phyloP scores from a whole-genome alignment of 1,284 basidiomycete genomes.

The Trametes sp. region DNA sequence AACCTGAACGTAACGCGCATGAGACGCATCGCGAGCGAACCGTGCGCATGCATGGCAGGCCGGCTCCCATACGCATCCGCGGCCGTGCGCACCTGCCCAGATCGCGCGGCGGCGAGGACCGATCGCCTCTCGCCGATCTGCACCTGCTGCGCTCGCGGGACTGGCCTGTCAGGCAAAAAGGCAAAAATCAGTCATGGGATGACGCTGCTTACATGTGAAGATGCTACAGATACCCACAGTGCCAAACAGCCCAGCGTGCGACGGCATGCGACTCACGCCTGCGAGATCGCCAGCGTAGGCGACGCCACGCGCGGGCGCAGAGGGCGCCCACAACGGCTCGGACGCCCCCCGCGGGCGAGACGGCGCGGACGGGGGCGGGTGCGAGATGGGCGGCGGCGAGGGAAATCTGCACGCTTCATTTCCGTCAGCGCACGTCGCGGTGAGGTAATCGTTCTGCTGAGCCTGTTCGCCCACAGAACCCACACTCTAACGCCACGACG shows the following conservation, averaged over 20 bases:
- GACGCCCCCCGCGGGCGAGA: not conserved
- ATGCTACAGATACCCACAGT: slow-evolving; percentile 30
- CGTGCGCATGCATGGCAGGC: slow-evolving; percentile 4
- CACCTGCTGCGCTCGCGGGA: slow-evolving; percentile 16
- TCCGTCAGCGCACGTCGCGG: slow-evolving; percentile 23
- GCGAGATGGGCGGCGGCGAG: slow-evolving; percentile 4
- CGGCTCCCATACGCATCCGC: not conserved
- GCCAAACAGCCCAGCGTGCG: slow-evolving; percentile 26
- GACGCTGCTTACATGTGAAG: slow-evolving; percentile 22
- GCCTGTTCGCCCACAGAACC: slow-evolving; percentile 1
- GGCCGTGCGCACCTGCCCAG: not conserved
- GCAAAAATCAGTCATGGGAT: slow-evolving; percentile 9
- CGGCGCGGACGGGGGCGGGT: not conserved
- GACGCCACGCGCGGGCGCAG: slow-evolving; percentile 3
- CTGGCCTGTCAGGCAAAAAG: slow-evolving; percentile 14
- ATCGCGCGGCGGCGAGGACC: slow-evolving; percentile 18
- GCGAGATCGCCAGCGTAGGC: slow-evolving; percentile 13
- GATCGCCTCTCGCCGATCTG: slow-evolving; percentile 30
- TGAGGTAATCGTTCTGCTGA: slow-evolving; percentile 18
- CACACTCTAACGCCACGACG: slow-evolving; percentile 33
- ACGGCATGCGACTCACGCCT: slow-evolving; percentile 1
- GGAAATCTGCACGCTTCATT: slow-evolving; percentile 25
- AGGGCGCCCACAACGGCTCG: not conserved
- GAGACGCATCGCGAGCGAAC: not conserved
- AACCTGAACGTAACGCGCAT: no score